Conservation (phyloP, 352 stramenopile species). For the Pythium rishiriense region DNA sequence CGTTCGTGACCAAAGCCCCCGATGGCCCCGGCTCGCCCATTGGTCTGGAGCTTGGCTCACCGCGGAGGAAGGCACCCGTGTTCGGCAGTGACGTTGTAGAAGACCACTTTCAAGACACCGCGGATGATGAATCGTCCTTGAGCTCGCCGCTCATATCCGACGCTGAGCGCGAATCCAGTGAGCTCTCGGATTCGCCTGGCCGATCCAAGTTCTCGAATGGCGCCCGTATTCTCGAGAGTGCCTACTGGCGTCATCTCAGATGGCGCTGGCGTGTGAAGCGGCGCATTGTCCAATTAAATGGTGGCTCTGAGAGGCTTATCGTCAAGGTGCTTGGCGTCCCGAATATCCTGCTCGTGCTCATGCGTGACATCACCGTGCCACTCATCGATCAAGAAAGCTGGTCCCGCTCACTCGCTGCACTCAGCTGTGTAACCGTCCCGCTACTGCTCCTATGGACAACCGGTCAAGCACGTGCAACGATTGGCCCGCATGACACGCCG, state of each 20-base stretch:
- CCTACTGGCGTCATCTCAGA: constrained; percentile 70
- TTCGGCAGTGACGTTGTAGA: constrained; percentile 59
- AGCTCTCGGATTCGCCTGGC: neutral
- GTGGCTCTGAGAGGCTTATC: constrained; percentile 40
- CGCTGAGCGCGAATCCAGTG: constrained; percentile 34
- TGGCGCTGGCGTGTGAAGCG: constrained; percentile 70
- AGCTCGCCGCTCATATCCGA: constrained; percentile 64
- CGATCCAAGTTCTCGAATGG: constrained; percentile 40
- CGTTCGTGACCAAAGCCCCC: constrained; percentile 40
- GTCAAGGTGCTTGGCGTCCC: constrained; percentile 57
- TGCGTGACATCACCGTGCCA: constrained; percentile 70
- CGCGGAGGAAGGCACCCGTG: constrained; percentile 17
- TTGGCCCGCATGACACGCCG: constrained; percentile 33
- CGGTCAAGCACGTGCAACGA: constrained; percentile 27
- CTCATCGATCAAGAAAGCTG: constrained; percentile 67
- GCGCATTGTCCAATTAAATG: constrained; percentile 44
- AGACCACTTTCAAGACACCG: constrained; percentile 61
- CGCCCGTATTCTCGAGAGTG: constrained; percentile 41
- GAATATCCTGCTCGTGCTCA: constrained; percentile 46
- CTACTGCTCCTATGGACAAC: constrained; percentile 81
- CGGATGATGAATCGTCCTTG: constrained; percentile 33
- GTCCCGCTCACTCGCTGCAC: constrained; percentile 80
- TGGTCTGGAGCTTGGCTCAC: constrained; percentile 23
- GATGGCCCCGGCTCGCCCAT: neutral
- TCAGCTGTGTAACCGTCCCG: constrained; percentile 84